phyloP scores from a whole-genome alignment of 2,329 filamentous ascomycete genomes.

The Aureobasidium sp. region DNA sequence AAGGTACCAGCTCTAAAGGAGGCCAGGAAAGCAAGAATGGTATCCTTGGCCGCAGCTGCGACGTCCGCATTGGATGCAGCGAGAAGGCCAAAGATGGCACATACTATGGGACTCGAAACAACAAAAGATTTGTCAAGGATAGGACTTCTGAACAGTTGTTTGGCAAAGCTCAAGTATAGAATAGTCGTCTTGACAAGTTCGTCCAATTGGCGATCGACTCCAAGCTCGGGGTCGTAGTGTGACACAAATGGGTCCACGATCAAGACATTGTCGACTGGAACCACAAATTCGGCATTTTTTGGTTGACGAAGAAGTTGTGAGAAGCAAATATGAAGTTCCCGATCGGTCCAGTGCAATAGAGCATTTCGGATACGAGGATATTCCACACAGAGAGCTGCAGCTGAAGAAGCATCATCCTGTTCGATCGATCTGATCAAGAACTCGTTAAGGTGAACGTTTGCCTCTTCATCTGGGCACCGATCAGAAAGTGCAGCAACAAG shows the following conservation, averaged over 20 bases:
- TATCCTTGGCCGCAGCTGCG: slow-evolving; percentile 11
- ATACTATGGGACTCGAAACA: background rate
- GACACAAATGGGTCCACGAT: slow-evolving; percentile 1
- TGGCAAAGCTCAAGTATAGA: slow-evolving; percentile 6
- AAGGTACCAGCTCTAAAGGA: background rate
- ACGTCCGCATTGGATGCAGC: background rate
- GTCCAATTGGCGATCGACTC: background rate
- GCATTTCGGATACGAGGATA: slow-evolving; percentile 14
- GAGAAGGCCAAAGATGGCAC: slow-evolving; percentile 4
- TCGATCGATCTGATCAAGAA: slow-evolving; percentile 17
- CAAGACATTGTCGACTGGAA: background rate
- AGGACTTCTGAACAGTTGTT: background rate
- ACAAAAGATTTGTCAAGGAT: background rate
- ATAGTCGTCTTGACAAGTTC: slow-evolving; percentile 1
- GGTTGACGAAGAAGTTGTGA: slow-evolving; percentile 5
- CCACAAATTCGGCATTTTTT: slow-evolving; percentile 3
- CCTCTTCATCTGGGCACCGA: slow-evolving; percentile 13
- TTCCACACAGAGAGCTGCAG: slow-evolving; percentile 16
- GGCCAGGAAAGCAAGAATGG: slow-evolving; percentile 10
- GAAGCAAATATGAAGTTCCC: slow-evolving; percentile 7
- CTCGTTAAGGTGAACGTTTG: background rate
- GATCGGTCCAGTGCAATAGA: slow-evolving; percentile 12
- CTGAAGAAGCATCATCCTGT: slow-evolving; percentile 14
- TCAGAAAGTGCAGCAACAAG: slow-evolving; percentile 10
- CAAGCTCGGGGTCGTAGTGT: background rate